phyloP scores from a whole-genome alignment of 306 rosid genomes.

The Parietaria judaica region DNA sequence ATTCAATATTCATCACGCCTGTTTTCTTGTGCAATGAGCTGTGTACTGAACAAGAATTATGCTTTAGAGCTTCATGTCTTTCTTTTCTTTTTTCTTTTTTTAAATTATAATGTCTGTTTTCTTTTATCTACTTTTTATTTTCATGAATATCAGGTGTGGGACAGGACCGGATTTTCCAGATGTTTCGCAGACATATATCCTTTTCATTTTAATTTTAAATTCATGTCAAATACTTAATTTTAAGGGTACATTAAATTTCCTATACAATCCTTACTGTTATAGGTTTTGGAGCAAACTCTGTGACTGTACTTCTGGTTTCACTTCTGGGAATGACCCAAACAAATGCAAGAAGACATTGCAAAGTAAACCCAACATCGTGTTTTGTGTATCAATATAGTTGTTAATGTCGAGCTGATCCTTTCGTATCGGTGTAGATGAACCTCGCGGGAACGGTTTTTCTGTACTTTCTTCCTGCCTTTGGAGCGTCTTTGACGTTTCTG shows the following conservation, averaged over 20 bases:
- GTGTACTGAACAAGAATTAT: no score
- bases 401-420: slow-evolving; percentile 20
- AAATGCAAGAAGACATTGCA: slow-evolving; percentile 25
- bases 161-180: slow-evolving; percentile 47
- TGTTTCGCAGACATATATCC: slow-evolving; percentile 86
- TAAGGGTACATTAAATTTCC: slow-evolving; percentile 31
- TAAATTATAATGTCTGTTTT: no score
- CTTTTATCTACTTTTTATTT: no score
- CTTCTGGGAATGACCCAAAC: slow-evolving; percentile 36
- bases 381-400: no score
- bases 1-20: no score
- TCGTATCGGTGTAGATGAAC: slow-evolving; percentile 32
- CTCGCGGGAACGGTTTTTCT: slow-evolving; percentile 36
- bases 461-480: slow-evolving; percentile 53
- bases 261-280: slow-evolving; percentile 48
- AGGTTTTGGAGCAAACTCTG: slow-evolving; percentile 61
- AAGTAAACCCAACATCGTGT: slow-evolving; percentile 11
- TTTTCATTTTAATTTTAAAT: slow-evolving; percentile 13
- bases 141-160: slow-evolving; percentile 52
- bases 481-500: slow-evolving; percentile 49
- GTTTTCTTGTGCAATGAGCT: no score
- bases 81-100: no score
- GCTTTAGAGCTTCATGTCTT: no score
- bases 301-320: slow-evolving; percentile 41
- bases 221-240: not conserved